Evolutionary conservation across 805 yeast genomes (phyloP), one percentile per base, ranked within the genome.

Genomic region (Komagataella kurtzmanii): DNA sequence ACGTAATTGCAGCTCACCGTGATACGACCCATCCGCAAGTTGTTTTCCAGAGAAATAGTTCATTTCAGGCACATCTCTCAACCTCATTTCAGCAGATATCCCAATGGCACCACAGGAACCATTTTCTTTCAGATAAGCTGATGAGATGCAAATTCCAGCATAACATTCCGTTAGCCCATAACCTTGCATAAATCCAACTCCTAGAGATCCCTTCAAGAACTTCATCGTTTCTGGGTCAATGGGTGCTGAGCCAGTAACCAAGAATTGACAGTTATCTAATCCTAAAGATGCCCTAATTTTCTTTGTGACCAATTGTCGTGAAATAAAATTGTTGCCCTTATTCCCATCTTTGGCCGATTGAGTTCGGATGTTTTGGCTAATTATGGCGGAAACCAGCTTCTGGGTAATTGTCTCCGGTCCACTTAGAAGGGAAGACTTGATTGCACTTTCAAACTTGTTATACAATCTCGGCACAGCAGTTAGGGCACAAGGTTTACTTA

Each of bases 161-260:
- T 80, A 78, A 3, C 83, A 71, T 65, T 85, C 91, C 3, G 88
- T 80, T 45, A 81, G 71, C 3, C 90, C 91, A 63, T 83, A 85
- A n/a, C 91, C 93, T 65, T 84, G 89, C 23, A 61, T 46, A 44
- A 56, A 74, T 69, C 76, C 79, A 52, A 77, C 63, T 54, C 76
- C 78, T 51, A 85, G 71, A 1, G 81, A 72, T n/a, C 81, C 80
- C 59, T 80, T 76, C 58, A 85, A 64, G 61, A 82, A 84, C 53
- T 69, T 66, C 46, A 83, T 70, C 1, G 88, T 81, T 46, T 76
- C 81, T 17, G 75, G 73, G 36, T 85, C 71, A 55, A 85, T 72
- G 23, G 93, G 91, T 2, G 91, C 89, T 36, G 87, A 81, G 23
- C 91, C 88, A 24, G 74, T 67, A 44, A 74, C 62, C 24, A 74